Evolutionary conservation across 148 eudicot genomes (phyloP), one percentile per base, ranked within the genome.

Genomic region (Beta vulgaris): DNA sequence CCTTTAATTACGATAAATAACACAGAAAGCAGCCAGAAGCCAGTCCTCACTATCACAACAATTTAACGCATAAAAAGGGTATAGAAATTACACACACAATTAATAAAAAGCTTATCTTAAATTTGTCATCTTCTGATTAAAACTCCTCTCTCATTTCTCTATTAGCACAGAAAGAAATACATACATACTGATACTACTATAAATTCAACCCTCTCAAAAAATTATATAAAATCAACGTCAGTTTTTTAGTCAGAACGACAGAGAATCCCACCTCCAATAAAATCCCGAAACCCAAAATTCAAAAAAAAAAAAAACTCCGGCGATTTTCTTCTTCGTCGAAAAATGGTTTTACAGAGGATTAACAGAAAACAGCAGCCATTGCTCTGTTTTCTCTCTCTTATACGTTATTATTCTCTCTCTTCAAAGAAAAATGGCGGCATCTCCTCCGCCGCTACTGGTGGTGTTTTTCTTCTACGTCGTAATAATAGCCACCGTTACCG

Each of bases 381-480:
- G 55, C 71, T 84, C 64, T 70, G 83, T 67, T 81, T 76, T 37
- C 23, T 80, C 37, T 80, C 84, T 26, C 53, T 63, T 23, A 28
- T 80, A 6, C 79, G 76, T 9, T 79, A 73, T 60, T 61, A 71
- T 18, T 51, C 74, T 29, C 49, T 58, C 21, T 42, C 68, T 25
- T 26, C 29, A 51, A 75, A 65, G 76, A 74, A 69, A 25, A 53
- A 49, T 19, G 71, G 48, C 8, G 58, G 35, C 15, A 55, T 39
- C 37, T 53, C 70, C 21, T 62, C 67, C n/a, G 71, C 31, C 8
- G 77, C 53, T 6, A 68, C 39, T n/a, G 74, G 70, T 7, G 66
- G 77, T 10, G 25, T 81, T 48, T 40, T 69, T 39, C 9, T 81
- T 8, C 37, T 82, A 25, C 77, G 84, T 10, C 81, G 69, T 15